phyloP scores from a whole-genome alignment of 2,329 filamentous ascomycete species.

The Elsinoe ampelina region DNA sequence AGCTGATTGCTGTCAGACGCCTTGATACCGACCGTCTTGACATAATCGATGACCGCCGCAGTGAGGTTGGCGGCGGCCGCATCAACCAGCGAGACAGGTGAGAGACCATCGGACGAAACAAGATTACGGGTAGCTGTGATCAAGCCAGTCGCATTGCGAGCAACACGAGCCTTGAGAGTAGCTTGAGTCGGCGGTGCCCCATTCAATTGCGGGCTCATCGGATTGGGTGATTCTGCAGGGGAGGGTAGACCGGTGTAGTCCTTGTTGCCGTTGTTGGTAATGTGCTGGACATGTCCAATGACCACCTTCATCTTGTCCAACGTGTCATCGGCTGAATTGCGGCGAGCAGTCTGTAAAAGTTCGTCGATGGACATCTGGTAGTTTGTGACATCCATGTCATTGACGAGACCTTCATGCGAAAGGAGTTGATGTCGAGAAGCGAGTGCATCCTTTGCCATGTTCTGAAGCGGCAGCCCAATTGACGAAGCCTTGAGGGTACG shows the following conservation, averaged over 20 bases:
- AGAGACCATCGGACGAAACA: conserved; percentile 69
- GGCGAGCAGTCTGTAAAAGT: conserved; percentile 66
- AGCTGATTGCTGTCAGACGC: conserved; percentile 65
- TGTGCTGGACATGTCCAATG: conserved; percentile 69
- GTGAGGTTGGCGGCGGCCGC: conserved; percentile 87
- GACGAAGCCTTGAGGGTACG: conserved; percentile 73
- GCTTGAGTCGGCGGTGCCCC: conserved; percentile 26
- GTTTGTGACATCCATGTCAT: conserved; percentile 85
- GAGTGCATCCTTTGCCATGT: conserved; percentile 12
- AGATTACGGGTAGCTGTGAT: conserved; percentile 95
- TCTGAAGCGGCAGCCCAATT: conserved; percentile 56
- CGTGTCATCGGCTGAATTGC: conserved; percentile 62
- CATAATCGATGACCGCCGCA: conserved; percentile 73
- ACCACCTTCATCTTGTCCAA: conserved; percentile 83
- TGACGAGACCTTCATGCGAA: conserved; percentile 65
- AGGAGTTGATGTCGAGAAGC: conserved; percentile 42
- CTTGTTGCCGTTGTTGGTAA: conserved; percentile 66
- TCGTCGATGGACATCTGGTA: conserved; percentile 95
- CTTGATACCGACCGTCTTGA: conserved; percentile 75
- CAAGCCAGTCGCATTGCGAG: conserved; percentile 88
- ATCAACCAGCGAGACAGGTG: conserved; percentile 86
- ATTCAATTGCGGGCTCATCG: conserved; percentile 22
- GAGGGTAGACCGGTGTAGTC: conserved; percentile 35
- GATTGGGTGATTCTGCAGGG: conserved; percentile 24
- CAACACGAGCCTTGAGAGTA: conserved; percentile 65